A percentile compares a stretch with the other conserved stretches of the same genome.
These are phyloP conservation scores for Neurospora cerealis DNA, from an alignment of 495 filamentous ascomycete genomes.

Conservation along the genomic window DNA sequence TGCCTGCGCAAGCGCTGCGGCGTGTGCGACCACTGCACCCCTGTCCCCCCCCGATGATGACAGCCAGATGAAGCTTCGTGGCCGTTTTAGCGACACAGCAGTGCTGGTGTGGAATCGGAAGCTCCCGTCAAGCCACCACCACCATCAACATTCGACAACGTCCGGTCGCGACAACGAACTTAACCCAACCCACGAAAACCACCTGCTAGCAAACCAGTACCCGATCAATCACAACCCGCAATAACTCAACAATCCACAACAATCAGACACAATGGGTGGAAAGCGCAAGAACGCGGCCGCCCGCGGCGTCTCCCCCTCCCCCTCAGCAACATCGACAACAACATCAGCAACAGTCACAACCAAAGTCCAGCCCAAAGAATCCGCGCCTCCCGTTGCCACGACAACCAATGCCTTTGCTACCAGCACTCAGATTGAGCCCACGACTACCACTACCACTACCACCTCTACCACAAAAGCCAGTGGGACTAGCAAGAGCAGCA, in stretches of 20 bases:
- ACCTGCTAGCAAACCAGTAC: not conserved
- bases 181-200: not conserved
- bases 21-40: not conserved
- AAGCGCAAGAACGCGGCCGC: conserved; percentile 19
- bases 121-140: not conserved
- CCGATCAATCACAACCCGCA: not conserved
- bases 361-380: conserved; percentile 2
- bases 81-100: conserved; percentile 15
- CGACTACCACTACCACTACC: not conserved
- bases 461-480: not conserved
- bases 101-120: not conserved
- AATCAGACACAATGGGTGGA: conserved; percentile 23
- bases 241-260: not conserved
- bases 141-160: not conserved
- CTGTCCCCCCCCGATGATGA: conserved; percentile 2
- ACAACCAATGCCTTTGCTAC: not conserved
- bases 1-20: not conserved
- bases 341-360: conserved; percentile 11
- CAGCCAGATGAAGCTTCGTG: conserved; percentile 25
- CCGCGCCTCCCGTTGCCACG: not conserved
- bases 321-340: conserved; percentile 9
- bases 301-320: conserved; percentile 10
- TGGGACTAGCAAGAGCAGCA: conserved; percentile 16
- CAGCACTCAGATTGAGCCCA: not conserved
- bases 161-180: not conserved